Base-by-base conservation (phyloP, 1,284 basidiomycete species). In the Ceratobasidium sp. region DNA sequence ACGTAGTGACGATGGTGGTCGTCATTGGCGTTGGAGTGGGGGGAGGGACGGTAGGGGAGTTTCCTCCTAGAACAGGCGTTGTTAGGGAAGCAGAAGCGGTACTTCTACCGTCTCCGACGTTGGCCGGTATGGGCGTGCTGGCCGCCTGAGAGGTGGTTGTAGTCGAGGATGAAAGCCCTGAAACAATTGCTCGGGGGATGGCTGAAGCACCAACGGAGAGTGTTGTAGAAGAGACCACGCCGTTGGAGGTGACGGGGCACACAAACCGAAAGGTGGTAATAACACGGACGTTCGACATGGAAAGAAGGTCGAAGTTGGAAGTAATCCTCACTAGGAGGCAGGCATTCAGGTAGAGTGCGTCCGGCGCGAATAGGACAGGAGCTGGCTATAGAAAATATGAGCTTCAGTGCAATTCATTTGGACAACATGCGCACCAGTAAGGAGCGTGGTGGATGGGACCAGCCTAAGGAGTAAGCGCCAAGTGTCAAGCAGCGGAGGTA, bases 181-280 rank as follows among this genome's bases (percentile, higher is more conserved):
- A 60, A 28, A 33, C 31, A 26, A 73, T 28, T 51, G 69, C 69
- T 26, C 69, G 58, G 23, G 69, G 69, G 31, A 74, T 26, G 15
- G 69, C 42, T 20, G 69, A 63, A 26, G 69, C 69, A 10, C 69
- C 69, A 15, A 74, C 11, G 26, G 69, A 20, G 3, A 74, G 77
- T 26, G 77, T 77, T 47, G 77, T 77, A 33, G 37, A 31, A 37
- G 77, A 49, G 51, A 75, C 71, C 1, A 77, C 69, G 33, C 77
- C 77, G 42, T 77, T 67, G 53, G 71, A 45, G 31, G 76, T 77
- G 28, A 75, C 63, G 20, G 76, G 76, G 42, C 76, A 77, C 37
- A 77, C 71, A 26, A 67, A 73, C 39, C 67, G 76, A 37, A 63
- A 77, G 53, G 67, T 75, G 37, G 76, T 77, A n/a, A 65, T 68